These are phyloP conservation scores for Cyberlindnera euphorbiiphila DNA, from an alignment of 805 yeast genomes.

Conservation along the genomic window DNA sequence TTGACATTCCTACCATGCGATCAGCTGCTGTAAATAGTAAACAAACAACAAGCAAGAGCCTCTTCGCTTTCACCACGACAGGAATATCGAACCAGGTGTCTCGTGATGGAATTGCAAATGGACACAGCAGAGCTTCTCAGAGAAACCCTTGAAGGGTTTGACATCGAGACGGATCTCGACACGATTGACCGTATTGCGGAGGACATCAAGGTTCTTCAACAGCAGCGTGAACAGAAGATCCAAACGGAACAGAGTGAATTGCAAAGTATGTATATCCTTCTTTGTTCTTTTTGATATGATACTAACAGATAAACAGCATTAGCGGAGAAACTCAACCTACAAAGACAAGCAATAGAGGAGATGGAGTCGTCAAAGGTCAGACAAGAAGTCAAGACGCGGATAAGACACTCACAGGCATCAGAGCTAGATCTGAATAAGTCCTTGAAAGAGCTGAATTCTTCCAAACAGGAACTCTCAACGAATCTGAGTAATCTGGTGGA, in stretches of 20 bases:
- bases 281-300: neutral
- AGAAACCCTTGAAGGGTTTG: constrained; percentile 44
- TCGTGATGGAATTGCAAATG: constrained; percentile 12
- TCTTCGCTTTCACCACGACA: too few species aligned
- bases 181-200: constrained; percentile 43
- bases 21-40: constrained; percentile 1
- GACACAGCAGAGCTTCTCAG: constrained; percentile 31
- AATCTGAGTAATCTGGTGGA: constrained; percentile 36
- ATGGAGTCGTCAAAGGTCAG: constrained; percentile 29
- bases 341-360: constrained; percentile 22
- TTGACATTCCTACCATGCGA: too few species aligned
- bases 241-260: constrained; percentile 22
- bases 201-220: constrained; percentile 30
- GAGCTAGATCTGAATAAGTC: constrained; percentile 51
- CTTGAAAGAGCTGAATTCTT: constrained; percentile 45
- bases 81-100: neutral
- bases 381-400: constrained; percentile 29
- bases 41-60: constrained; percentile 2
- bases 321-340: constrained; percentile 15
- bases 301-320: constrained; percentile 9
- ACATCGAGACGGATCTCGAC: constrained; percentile 47
- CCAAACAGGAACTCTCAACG: constrained; percentile 37
- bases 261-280: constrained; percentile 9
- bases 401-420: constrained; percentile 37
- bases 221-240: constrained; percentile 29